Evolutionary conservation across 208 protist genomes (phyloP), one percentile per base, ranked within the genome.

Genomic region (Zelonia costaricensis): DNA sequence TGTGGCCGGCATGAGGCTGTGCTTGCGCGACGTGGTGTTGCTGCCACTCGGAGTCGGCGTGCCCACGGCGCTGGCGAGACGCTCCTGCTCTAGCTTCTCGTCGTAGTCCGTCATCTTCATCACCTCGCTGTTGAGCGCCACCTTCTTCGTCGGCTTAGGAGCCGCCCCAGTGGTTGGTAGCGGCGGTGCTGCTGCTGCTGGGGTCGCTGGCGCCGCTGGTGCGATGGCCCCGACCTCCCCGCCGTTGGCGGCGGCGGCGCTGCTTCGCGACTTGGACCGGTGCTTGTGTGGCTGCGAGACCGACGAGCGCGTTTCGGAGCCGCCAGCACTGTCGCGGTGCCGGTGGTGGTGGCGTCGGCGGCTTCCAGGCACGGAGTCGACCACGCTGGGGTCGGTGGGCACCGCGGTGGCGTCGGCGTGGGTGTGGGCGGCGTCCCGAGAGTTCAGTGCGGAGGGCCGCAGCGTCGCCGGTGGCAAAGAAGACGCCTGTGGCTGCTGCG

Each of bases 31-130:
- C 10, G 7, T 35, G 13, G 13, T 16, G 6, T 9, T 39, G 44
- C 45, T 55, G 47, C 22, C 40, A 4, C 39, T 38, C 13, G 33
- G 40, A 6, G 44, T 45, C 33, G 40, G 64, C 15, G 46, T 45
- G n/a, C 20, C 47, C 3, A 63, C 56, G n/a, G 64, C 56, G 6
- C 38, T 62, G 48, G 36, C 54, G 4, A 63, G 20, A 30, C 54
- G 40, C 31, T 62, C 27, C 6, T 38, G 35, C 5, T 74, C 61
- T n/a, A 30, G 18, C 23, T 44, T 43, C 33, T 48, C 60, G n/a
- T 66, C 45, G 58, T 66, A 39, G 42, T 74, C 54, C 22, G 49
- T 65, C 67, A 57, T 46, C 25, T 40, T 18, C 3, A 60, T 13
- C 3, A 49, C 33, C 28, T 73, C 56, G 22, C 5, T 4, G 1